Base-by-base conservation (phyloP, 2,329 filamentous ascomycete species). In the Cephalotrichum gorgonifer region DNA sequence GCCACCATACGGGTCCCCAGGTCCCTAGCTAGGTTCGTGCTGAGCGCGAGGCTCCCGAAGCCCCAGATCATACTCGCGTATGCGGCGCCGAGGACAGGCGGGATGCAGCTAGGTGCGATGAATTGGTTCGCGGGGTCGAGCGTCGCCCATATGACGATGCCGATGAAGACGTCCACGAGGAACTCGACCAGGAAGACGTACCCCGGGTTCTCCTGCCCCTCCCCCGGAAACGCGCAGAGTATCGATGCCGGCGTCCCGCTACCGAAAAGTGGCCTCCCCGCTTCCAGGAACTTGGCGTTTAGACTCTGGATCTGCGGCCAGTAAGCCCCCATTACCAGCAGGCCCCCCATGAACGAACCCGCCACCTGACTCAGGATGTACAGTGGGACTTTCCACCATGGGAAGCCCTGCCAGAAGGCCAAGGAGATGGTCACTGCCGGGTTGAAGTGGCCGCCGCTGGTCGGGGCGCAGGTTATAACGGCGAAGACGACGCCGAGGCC, bases 61-160 rank as follows among this genome's bases (percentile, higher is more conserved):
- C 73, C 75, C 75, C 76, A 80, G 39, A 77, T 65, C 65, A 74
- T 74, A 52, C 58, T 62, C 3, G 65, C 74, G 58, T 78, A 80
- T 5, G 68, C 75, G 4, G 79, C 56, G 11, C 78, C 77, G 54
- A 81, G 79, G 31, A 72, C 66, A 53, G 76, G 77, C 4, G 75
- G 74, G 1, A 70, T 71, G 23, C 62, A 61, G 9, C 62, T 50
- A 6, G 75, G 67, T 7, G 67, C 60, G 25, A 80, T 64, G 57
- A 80, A 79, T 1, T 76, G 76, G 58, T 81, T 81, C 11, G 75
- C 73, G 0, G 74, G 74, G 58, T 81, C 78, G 28, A 79, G 65
- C 43, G 65, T 66, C 7, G 76, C 69, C 76, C 76, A 81, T 58
- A 81, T 79, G 14, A 79, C 62, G 50, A 80, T 65, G 26, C 70